Conservation (phyloP, 2,329 filamentous ascomycete genomes). For the Neoscytalidium dimidiatum region DNA sequence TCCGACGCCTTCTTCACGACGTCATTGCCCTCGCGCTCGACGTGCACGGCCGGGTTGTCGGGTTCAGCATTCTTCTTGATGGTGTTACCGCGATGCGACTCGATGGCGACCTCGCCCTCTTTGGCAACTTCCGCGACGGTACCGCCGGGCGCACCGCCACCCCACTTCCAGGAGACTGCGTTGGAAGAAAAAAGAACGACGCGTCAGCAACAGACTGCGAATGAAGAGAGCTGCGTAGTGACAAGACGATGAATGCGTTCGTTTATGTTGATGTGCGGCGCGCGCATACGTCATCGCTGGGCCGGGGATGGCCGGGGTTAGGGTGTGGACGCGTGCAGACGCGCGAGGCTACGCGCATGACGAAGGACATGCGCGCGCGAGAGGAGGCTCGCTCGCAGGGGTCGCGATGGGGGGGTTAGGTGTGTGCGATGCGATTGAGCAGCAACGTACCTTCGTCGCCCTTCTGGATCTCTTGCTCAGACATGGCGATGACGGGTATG, state of each 20-base stretch:
- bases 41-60: constrained; percentile 62
- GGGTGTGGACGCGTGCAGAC: constrained; percentile 6
- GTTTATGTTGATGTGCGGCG: not conserved
- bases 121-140: constrained; percentile 58
- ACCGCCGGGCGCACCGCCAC: constrained; percentile 56
- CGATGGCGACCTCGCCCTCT: constrained; percentile 61
- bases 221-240: not conserved
- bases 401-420: no score
- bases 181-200: not conserved
- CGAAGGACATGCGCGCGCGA: not conserved
- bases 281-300: constrained; percentile 16
- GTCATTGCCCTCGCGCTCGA: constrained; percentile 63
- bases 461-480: constrained; percentile 20
- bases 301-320: not conserved
- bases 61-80: constrained; percentile 64
- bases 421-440: constrained; percentile 7
- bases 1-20: constrained; percentile 66
- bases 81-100: constrained; percentile 63
- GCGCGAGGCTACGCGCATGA: constrained; percentile 2
- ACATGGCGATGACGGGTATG: constrained; percentile 9
- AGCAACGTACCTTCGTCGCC: constrained; percentile 21
- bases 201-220: not conserved
- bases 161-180: constrained; percentile 67
- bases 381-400: no score
- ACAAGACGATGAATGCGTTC: not conserved